phyloP scores from a whole-genome alignment of 2,329 filamentous ascomycete species.

The Phyllosticta paracitricarpa region DNA sequence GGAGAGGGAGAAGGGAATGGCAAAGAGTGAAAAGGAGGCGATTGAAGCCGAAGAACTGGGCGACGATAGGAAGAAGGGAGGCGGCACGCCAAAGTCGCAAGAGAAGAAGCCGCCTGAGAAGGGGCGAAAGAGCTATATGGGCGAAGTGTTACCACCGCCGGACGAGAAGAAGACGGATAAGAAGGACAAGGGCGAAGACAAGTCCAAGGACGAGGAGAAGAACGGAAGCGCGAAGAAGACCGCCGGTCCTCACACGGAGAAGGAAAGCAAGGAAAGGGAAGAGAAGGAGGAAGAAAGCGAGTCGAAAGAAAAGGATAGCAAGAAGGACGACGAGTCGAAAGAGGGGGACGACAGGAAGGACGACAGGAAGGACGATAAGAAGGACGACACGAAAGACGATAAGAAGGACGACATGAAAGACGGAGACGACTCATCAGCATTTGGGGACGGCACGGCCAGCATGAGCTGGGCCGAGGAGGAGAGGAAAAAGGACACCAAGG shows the following conservation, averaged over 20 bases:
- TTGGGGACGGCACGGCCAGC: not conserved
- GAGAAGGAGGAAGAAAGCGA: not conserved
- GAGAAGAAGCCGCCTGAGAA: not conserved
- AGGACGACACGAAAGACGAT: not conserved
- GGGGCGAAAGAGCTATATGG: not conserved
- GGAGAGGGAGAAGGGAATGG: not conserved
- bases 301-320: not conserved
- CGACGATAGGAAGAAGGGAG: not conserved
- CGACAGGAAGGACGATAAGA: not conserved
- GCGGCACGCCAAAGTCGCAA: not conserved
- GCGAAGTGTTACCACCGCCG: not conserved
- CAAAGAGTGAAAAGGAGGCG: not conserved
- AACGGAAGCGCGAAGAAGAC: not conserved
- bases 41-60: not conserved
- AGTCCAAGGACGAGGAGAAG: not conserved
- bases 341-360: not conserved
- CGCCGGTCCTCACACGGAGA: not conserved
- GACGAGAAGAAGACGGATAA: not conserved
- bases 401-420: not conserved
- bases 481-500: not conserved
- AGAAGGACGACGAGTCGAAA: not conserved
- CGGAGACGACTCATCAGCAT: not conserved
- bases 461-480: not conserved
- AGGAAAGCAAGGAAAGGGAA: not conserved
- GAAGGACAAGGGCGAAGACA: not conserved